Base-by-base conservation (phyloP, 768 basidiomycete genomes). In the Macrolepiota dolichaula region DNA sequence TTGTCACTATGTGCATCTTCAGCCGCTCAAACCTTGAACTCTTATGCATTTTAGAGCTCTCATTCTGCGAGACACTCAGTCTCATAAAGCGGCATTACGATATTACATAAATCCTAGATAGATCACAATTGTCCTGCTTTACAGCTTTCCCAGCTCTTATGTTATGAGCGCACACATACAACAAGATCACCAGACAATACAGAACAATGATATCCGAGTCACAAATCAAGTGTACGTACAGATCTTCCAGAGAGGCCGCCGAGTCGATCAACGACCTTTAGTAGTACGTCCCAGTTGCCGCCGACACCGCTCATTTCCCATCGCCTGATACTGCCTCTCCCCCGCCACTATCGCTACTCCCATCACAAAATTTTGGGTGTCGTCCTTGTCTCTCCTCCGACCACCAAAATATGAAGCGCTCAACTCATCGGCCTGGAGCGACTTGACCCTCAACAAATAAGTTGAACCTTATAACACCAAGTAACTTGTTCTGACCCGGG, bases 81-180 rank as follows among this genome's bases (percentile, higher is more conserved):
- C 3, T 3, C 29, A 32, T 32, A 32, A 32, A 32, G 29, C 29
- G 7, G 7, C 29, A 7, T 32, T 32, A 7, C 29, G 29, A 10
- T 27, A 11, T 2, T 56, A 52, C 68, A 19, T 75, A 73, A 44
- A 13, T n/a, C 4, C 80, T 72, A 53, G 13, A 32, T 32, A 27
- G 25, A 27, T 49, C 15, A 27, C 10, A 24, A 44, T 44, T 44
- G 42, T 44, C 29, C 7, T 3, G 29, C 10, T n/a, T 32, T 32
- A 7, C 3, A n/a, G 24, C 47, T 24, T 22, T 13, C 22, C 10
- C 19, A 24, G 5, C 2, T n/a, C n/a, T 49, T 22, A 27, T 12
- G 47, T 12, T 49, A n/a, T 19, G 1, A n/a, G 15, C 22, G 22
- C 47, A 49, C 47, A 49, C 47, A 47, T 47, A 49, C 29, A 49